Percentiles rank a stretch among this genome's conserved stretches.
Conservation (phyloP, 306 rosid genomes). For the Phaseolus lunatus region DNA sequence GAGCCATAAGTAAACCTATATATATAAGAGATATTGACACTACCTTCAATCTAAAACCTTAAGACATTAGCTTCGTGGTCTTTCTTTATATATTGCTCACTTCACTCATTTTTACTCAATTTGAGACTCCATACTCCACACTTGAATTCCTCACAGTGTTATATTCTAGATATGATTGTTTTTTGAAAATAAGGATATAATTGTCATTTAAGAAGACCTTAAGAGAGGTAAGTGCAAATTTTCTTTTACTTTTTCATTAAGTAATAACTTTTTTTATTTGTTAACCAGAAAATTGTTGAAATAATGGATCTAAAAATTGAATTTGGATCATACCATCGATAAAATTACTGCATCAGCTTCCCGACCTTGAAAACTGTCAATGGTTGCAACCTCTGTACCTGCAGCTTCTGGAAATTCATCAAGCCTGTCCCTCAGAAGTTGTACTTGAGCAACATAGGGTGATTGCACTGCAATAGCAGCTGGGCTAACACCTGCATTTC, state of each 20-base stretch:
- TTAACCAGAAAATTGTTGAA: slow-evolving; percentile 33
- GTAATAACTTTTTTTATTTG: background rate
- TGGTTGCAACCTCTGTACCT: slow-evolving; percentile 82
- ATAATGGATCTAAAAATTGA: slow-evolving; percentile 25
- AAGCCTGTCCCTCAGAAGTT: slow-evolving; percentile 81
- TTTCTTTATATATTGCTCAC: too few species aligned
- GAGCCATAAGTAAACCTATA: too few species aligned
- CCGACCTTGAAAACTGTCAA: slow-evolving; percentile 93
- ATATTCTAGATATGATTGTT: too few species aligned
- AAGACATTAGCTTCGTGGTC: too few species aligned
- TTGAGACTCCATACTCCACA: too few species aligned
- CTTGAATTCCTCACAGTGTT: too few species aligned
- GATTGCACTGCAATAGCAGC: slow-evolving; percentile 81
- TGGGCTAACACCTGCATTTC: slow-evolving; percentile 70
- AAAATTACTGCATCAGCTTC: slow-evolving; percentile 92
- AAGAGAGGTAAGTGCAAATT: too few species aligned
- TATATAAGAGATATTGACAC: too few species aligned
- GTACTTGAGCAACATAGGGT: slow-evolving; percentile 92
- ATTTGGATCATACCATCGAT: slow-evolving; percentile 69
- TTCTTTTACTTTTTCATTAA: background rate
- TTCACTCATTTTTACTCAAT: too few species aligned
- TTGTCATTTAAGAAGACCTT: background rate
- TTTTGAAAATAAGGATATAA: background rate
- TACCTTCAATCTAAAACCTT: too few species aligned
- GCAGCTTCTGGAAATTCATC: slow-evolving; percentile 72